phyloP scores from a whole-genome alignment of 495 filamentous ascomycete species.

The Penicillium ucsense region DNA sequence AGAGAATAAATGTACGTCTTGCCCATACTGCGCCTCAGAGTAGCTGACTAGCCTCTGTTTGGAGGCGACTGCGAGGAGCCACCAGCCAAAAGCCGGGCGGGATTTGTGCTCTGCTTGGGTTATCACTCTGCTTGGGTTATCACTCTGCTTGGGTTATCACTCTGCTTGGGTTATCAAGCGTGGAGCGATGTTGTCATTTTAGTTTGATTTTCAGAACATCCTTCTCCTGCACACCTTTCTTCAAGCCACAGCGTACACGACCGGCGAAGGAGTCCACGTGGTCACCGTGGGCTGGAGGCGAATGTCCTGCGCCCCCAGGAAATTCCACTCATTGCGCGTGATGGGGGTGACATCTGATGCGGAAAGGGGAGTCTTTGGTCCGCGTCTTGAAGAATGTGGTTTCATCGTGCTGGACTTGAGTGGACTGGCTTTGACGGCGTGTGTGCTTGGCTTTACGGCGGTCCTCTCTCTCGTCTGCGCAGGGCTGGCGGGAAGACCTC shows the following conservation, averaged over 20 bases:
- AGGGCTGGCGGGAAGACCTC: no score
- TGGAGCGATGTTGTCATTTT: background rate
- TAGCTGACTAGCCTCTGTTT: no score
- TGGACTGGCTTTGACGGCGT: background rate
- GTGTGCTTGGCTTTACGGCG: background rate
- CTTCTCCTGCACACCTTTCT: background rate
- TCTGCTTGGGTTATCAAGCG: background rate
- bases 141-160: no score
- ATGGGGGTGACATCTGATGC: constrained; percentile 40
- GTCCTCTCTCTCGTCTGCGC: background rate
- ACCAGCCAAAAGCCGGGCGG: no score
- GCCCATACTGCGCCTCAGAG: no score
- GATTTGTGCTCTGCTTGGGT: no score
- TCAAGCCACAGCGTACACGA: constrained; percentile 29
- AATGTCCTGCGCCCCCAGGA: constrained; percentile 27
- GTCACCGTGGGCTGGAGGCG: constrained; percentile 27
- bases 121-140: background rate
- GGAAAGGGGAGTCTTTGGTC: constrained; percentile 35
- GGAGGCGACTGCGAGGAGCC: no score
- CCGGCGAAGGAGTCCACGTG: constrained; percentile 36
- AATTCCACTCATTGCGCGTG: constrained; percentile 40
- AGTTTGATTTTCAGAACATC: background rate
- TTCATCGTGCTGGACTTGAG: background rate
- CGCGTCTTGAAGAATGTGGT: constrained; percentile 16
- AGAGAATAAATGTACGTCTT: no score